Evolutionary conservation across 2,329 filamentous ascomycete species (phyloP).

Genomic region (Anthostomella pinea): DNA sequence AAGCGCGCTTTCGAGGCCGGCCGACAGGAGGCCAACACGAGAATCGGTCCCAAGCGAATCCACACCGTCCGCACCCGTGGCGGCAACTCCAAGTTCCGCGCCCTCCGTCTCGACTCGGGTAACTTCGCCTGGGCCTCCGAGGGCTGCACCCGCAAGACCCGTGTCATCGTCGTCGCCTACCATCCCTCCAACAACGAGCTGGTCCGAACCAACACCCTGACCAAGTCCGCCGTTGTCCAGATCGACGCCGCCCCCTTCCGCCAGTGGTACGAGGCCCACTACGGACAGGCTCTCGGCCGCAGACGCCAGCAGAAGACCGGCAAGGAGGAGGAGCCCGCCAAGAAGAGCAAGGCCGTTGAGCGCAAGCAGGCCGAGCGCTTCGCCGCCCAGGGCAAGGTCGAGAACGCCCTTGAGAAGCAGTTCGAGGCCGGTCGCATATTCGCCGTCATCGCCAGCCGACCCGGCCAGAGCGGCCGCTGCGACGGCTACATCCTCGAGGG

Average conservation of each 20-base stretch:
- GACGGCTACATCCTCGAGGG: constrained; percentile 99
- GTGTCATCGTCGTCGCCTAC: constrained; percentile 97
- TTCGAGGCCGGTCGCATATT: constrained; percentile 99
- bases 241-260: constrained; percentile 98
- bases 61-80: constrained; percentile 96
- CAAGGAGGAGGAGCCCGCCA: constrained; percentile 65
- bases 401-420: constrained; percentile 89
- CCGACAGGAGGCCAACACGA: constrained; percentile 98
- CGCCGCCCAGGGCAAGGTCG: constrained; percentile 86
- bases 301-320: constrained; percentile 83
- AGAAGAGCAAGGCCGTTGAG: constrained; percentile 95
- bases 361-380: constrained; percentile 93
- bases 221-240: constrained; percentile 98
- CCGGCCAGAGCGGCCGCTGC: constrained; percentile 92
- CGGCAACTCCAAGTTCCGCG: constrained; percentile 99
- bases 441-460: constrained; percentile 87
- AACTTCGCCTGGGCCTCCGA: constrained; percentile 99
- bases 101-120: constrained; percentile 94
- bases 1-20: constrained; percentile 99
- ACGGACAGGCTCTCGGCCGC: constrained; percentile 85
- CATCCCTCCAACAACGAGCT: constrained; percentile 99
- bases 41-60: constrained; percentile 96
- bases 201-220: constrained; percentile 99
- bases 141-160: constrained; percentile 97
- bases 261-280: constrained; percentile 99